A percentile compares a stretch with the other conserved stretches of the same genome.
These are phyloP conservation scores for Malassezia globosa DNA, from an alignment of 1,284 basidiomycete species.

Conservation along the genomic window DNA sequence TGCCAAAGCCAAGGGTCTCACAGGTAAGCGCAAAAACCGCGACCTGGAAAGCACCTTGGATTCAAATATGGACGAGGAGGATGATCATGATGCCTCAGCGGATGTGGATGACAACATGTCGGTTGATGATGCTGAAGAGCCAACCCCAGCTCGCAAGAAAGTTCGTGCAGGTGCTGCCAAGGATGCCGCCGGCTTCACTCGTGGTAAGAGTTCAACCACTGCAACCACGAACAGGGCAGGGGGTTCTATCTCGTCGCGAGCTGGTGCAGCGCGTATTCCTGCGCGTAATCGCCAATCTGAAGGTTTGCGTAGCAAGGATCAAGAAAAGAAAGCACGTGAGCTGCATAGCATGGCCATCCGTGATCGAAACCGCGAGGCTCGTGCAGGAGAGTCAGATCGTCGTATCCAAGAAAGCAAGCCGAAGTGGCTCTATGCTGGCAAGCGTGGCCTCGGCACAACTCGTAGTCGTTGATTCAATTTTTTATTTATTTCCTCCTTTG, in stretches of 20 bases:
- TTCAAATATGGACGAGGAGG: slow-evolving; percentile 47
- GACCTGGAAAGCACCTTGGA: slow-evolving; percentile 29
- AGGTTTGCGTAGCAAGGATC: slow-evolving; percentile 34
- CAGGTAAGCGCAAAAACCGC: slow-evolving; percentile 56
- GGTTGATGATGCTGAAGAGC: slow-evolving; percentile 27
- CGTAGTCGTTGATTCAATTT: slow-evolving; percentile 27
- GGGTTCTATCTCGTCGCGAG: slow-evolving; percentile 33
- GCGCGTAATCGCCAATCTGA: slow-evolving; percentile 33
- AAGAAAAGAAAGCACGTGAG: slow-evolving; percentile 35
- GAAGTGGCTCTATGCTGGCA: slow-evolving; percentile 42
- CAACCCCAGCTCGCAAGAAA: slow-evolving; percentile 15
- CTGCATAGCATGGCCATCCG: slow-evolving; percentile 35
- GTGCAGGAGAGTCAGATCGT: slow-evolving; percentile 42
- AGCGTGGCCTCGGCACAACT: slow-evolving; percentile 42
- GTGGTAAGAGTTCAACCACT: slow-evolving; percentile 22
- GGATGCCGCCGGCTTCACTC: slow-evolving; percentile 46
- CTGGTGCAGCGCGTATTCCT: slow-evolving; percentile 38
- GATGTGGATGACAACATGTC: slow-evolving; percentile 48
- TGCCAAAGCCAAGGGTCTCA: slow-evolving; percentile 60
- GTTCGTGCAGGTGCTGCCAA: slow-evolving; percentile 54
- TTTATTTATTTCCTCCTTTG: no score
- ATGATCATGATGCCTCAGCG: slow-evolving; percentile 54
- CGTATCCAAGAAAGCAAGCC: slow-evolving; percentile 42
- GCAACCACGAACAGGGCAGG: slow-evolving; percentile 33
- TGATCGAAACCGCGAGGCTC: slow-evolving; percentile 34